Base-by-base conservation (phyloP, 345 rosid species). In the Linum trigynum region DNA sequence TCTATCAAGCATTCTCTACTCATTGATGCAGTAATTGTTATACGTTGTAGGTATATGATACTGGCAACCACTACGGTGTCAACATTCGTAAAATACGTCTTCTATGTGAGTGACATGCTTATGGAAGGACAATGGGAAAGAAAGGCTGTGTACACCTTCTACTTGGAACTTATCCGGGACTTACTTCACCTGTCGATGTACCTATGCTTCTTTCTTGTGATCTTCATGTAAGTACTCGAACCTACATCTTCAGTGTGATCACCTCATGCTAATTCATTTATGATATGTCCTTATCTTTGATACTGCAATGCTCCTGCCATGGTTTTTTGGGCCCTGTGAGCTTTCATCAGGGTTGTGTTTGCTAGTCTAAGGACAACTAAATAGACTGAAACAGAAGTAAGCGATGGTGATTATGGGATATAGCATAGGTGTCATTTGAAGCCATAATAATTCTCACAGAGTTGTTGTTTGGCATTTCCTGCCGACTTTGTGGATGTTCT, bases 71-170 rank as follows among this genome's bases (percentile, higher is more conserved):
- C 97, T 55, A 90, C 98, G 1, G 76, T 92, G 59, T 86, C 94
- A 7, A 80, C 89, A 42, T 84, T 92, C 74, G 85, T 88, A 12
- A 92, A 92, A 71, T 92, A 90, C 78, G 70, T 82, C 65, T 92
- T 92, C 82, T 87, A 90, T 71, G 91, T 92, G 35, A 92, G 80
- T 64, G 97, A 92, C 82, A 84, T 85, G 85, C 83, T 88, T 35
- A 87, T 79, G 91, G 98, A 92, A 75, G 98, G 98, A 62, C 98
- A 92, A 74, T 92, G 98, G 98, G 98, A 92, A 76, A 79, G 65
- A 67, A 92, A 85, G 76, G 88, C 97, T 68, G 87, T 92, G 45
- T 92, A 86, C 67, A 92, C 97, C 67, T 92, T 92, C 75, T 92
- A 90, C 78, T 72, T 92, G 86, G 98, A 92, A 76, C 96, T 92